Evolutionary conservation across 2,329 filamentous ascomycete genomes (phyloP).

Genomic region (Aspergillus ochraceoroseus): DNA sequence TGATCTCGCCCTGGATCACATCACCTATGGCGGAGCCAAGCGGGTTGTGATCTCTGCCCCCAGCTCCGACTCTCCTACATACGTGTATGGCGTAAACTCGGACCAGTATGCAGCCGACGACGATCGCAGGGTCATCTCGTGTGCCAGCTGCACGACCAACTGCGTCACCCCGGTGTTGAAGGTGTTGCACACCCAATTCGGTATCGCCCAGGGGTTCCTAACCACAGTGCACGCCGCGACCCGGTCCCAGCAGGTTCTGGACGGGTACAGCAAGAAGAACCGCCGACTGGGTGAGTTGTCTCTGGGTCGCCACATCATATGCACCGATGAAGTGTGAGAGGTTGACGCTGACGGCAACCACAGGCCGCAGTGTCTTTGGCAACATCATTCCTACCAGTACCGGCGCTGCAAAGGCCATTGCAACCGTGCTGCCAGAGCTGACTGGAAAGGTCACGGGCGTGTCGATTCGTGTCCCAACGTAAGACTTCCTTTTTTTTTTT

Average conservation of each 20-base stretch:
- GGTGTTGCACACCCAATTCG: slow-evolving; percentile 30
- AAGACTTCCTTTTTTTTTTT: slow-evolving; percentile 11
- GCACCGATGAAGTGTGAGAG: background rate
- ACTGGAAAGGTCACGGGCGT: slow-evolving; percentile 96
- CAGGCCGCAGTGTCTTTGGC: slow-evolving; percentile 81
- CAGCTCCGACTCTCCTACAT: slow-evolving; percentile 66
- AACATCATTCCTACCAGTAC: slow-evolving; percentile 96
- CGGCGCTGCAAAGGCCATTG: slow-evolving; percentile 91
- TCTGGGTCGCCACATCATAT: background rate
- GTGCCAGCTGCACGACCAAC: slow-evolving; percentile 35
- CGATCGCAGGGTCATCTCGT: slow-evolving; percentile 26
- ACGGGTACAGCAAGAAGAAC: slow-evolving; percentile 36
- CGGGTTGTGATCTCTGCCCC: slow-evolving; percentile 62
- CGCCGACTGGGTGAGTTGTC: slow-evolving; percentile 25
- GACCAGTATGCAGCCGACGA: slow-evolving; percentile 24
- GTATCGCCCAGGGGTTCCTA: slow-evolving; percentile 30
- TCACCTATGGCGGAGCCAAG: slow-evolving; percentile 77
- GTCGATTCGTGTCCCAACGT: slow-evolving; percentile 87
- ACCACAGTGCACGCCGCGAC: slow-evolving; percentile 33
- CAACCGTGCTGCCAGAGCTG: slow-evolving; percentile 86
- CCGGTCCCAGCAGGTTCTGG: slow-evolving; percentile 31
- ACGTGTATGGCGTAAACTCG: slow-evolving; percentile 33
- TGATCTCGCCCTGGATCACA: slow-evolving; percentile 67
- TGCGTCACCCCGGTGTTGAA: slow-evolving; percentile 33
- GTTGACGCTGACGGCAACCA: background rate